These are phyloP conservation scores for Phialophora expanda DNA, from an alignment of 2,329 filamentous ascomycete genomes.

Conservation along the genomic window DNA sequence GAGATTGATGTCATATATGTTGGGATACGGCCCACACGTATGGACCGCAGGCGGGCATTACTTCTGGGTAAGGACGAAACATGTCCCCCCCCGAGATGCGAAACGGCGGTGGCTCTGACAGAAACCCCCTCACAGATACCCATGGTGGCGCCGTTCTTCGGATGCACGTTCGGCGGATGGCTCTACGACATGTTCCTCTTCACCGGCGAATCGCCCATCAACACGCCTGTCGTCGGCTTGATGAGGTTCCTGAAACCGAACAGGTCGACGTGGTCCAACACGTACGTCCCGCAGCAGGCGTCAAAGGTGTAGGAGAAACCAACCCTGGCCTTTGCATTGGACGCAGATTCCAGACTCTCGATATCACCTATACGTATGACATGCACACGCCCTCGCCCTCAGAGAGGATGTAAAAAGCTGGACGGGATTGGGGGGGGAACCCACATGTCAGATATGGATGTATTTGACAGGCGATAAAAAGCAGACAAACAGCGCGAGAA, in stretches of 20 bases:
- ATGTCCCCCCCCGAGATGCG: neutral
- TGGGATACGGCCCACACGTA: slow-evolving; percentile 71
- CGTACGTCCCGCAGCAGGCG: slow-evolving; percentile 18
- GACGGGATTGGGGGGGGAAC: neutral
- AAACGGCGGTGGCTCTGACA: neutral
- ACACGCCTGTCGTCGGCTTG: slow-evolving; percentile 68
- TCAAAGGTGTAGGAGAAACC: slow-evolving; percentile 11
- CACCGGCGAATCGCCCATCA: slow-evolving; percentile 69
- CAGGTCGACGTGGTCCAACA: slow-evolving; percentile 36
- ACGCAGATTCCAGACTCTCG: neutral
- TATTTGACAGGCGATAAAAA: neutral
- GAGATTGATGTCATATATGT: slow-evolving; percentile 67
- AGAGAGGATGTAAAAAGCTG: neutral
- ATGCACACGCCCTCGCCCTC: too few species aligned
- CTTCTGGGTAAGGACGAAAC: slow-evolving; percentile 35
- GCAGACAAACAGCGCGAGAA: too few species aligned
- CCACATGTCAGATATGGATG: too few species aligned
- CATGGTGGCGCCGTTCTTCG: slow-evolving; percentile 72
- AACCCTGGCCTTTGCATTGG: neutral
- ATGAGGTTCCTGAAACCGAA: slow-evolving; percentile 52
- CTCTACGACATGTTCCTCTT: slow-evolving; percentile 72
- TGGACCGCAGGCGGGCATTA: slow-evolving; percentile 73
- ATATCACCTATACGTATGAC: too few species aligned
- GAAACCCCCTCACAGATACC: slow-evolving; percentile 59
- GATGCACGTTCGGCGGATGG: slow-evolving; percentile 67